Evolutionary conservation across 228 moss, liverwort and hornwort species (phyloP).

Genomic region (Sphagnum fallax): DNA sequence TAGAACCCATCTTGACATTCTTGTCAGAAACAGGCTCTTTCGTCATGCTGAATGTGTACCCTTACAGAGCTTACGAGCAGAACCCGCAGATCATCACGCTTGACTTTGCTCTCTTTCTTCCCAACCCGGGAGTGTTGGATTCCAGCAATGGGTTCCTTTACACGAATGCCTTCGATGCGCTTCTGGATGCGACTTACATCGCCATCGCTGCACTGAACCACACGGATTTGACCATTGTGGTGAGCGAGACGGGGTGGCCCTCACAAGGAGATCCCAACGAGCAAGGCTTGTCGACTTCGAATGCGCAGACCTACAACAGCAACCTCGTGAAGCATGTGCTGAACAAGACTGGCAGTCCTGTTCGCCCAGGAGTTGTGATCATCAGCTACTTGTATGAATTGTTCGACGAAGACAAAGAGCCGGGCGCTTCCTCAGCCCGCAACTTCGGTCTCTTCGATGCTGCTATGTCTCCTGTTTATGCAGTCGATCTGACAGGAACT

Average conservation of each 20-base stretch:
- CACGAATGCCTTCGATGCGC: slow-evolving; percentile 56
- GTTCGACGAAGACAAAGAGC: slow-evolving; percentile 53
- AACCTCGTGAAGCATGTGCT: slow-evolving; percentile 57
- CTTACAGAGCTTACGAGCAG: slow-evolving; percentile 60
- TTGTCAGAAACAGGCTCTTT: slow-evolving; percentile 40
- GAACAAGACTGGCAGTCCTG: slow-evolving; percentile 53
- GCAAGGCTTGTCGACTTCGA: slow-evolving; percentile 35
- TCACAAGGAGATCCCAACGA: slow-evolving; percentile 47
- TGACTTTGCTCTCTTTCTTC: slow-evolving; percentile 53
- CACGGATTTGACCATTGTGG: slow-evolving; percentile 37
- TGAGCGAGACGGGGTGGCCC: slow-evolving; percentile 86
- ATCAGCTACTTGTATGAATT: slow-evolving; percentile 70
- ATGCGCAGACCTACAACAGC: slow-evolving; percentile 55
- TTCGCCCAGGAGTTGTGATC: slow-evolving; percentile 24
- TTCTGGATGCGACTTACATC: slow-evolving; percentile 60
- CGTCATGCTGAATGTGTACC: slow-evolving; percentile 80
- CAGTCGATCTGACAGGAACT: slow-evolving; percentile 42
- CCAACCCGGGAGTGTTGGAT: slow-evolving; percentile 37
- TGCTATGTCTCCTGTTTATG: slow-evolving; percentile 54
- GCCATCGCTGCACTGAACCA: slow-evolving; percentile 52
- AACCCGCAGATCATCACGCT: slow-evolving; percentile 35
- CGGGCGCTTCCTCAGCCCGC: slow-evolving; percentile 52
- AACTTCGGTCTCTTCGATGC: slow-evolving; percentile 69
- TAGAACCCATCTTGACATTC: slow-evolving; percentile 50
- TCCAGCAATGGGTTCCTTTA: slow-evolving; percentile 26